A percentile compares a stretch with the other conserved stretches of the same genome.
phyloP scores from a whole-genome alignment of 1,284 basidiomycete species.

The Pseudozyma pruni region DNA sequence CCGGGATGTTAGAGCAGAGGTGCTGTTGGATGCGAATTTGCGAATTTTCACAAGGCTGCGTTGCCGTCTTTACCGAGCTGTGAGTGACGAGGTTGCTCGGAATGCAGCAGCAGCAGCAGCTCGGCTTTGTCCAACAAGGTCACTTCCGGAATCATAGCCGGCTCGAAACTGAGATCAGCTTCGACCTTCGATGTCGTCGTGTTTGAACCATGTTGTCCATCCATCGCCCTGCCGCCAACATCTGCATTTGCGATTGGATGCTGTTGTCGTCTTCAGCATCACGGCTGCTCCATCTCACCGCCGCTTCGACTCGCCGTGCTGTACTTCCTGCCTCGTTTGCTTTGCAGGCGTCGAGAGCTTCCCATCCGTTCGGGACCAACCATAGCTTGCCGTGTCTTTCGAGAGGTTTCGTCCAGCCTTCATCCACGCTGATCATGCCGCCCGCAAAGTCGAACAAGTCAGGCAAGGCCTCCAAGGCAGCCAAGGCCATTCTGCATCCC shows the following conservation, averaged over 20 bases:
- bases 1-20: conserved; percentile 11
- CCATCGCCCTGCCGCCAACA: background rate
- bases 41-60: conserved; percentile 2
- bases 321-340: background rate
- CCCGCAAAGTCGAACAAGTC: conserved; percentile 17
- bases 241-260: conserved; percentile 9
- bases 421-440: conserved; percentile 14
- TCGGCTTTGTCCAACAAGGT: too few relatives aligned
- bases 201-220: background rate
- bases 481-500: conserved; percentile 41
- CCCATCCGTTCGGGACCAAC: too few relatives aligned
- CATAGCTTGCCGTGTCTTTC: background rate
- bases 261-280: conserved; percentile 8
- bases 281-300: conserved; percentile 7
- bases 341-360: background rate
- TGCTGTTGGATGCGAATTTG: too few relatives aligned
- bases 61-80: background rate
- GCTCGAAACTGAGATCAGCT: too few relatives aligned
- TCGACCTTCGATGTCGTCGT: background rate
- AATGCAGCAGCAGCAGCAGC: background rate
- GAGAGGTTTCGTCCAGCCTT: background rate
- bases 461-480: conserved; percentile 31
- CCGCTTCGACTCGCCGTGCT: conserved; percentile 9
- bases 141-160: too few relatives aligned
- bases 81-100: background rate